These are phyloP conservation scores for Zea luxurians DNA, from an alignment of 176 grass and related monocot species.

Conservation along the genomic window DNA sequence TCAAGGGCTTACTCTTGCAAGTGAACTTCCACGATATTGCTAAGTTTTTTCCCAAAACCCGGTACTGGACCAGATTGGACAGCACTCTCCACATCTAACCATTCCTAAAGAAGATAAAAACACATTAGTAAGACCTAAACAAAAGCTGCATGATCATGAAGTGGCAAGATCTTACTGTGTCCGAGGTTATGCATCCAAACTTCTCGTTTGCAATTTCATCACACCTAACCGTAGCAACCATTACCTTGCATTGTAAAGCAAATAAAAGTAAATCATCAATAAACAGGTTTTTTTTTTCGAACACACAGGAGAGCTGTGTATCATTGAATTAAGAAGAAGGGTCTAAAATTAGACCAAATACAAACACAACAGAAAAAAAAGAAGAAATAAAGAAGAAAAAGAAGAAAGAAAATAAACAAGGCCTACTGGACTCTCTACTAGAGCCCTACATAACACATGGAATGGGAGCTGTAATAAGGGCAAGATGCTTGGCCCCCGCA, in stretches of 20 bases:
- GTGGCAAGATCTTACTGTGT: conserved; percentile 56
- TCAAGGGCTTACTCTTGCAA: conserved; percentile 71
- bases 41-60: conserved; percentile 79
- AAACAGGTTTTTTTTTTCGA: background rate
- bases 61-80: conserved; percentile 70
- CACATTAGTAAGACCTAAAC: conserved; percentile 18
- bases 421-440: too few relatives aligned
- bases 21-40: conserved; percentile 69
- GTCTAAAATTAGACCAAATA: too few relatives aligned
- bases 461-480: too few relatives aligned
- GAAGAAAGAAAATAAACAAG: too few relatives aligned
- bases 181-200: conserved; percentile 67
- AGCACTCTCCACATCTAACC: conserved; percentile 73
- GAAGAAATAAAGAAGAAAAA: too few relatives aligned
- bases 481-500: too few relatives aligned
- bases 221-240: conserved; percentile 98
- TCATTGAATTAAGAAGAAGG: too few relatives aligned
- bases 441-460: too few relatives aligned
- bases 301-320: too few relatives aligned
- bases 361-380: too few relatives aligned
- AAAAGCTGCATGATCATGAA: conserved; percentile 25
- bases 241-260: conserved; percentile 62
- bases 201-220: conserved; percentile 97
- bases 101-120: conserved; percentile 52
- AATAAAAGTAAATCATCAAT: conserved; percentile 34